phyloP scores from a whole-genome alignment of 2,329 filamentous ascomycete genomes.

The Colletotrichum falcatum region DNA sequence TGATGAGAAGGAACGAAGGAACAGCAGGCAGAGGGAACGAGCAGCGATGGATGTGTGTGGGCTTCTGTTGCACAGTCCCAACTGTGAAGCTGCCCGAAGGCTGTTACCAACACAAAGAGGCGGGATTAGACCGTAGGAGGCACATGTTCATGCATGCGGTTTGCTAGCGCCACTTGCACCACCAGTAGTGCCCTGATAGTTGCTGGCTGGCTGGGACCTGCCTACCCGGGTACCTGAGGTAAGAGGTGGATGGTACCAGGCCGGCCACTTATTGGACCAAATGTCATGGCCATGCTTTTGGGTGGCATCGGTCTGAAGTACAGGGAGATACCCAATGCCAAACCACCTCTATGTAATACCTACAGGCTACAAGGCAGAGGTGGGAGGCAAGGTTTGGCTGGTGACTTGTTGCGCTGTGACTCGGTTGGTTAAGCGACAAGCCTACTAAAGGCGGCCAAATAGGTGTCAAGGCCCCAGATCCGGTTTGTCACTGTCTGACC shows the following conservation, averaged over 20 bases:
- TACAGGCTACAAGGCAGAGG: conserved; percentile 12
- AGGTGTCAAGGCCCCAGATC: conserved; percentile 1
- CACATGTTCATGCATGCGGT: conserved; percentile 19
- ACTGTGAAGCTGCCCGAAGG: conserved; percentile 19
- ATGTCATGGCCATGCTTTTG: conserved; percentile 2
- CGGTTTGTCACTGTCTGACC: neutral
- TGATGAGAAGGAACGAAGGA: conserved; percentile 6
- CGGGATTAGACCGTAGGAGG: conserved; percentile 5
- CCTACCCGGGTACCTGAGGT: neutral
- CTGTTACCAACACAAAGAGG: neutral
- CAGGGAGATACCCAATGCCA: no score
- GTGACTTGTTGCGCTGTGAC: conserved; percentile 4
- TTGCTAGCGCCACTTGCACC: conserved; percentile 6
- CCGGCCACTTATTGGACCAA: conserved; percentile 9
- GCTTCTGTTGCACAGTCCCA: conserved; percentile 8
- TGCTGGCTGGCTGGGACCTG: conserved; percentile 10
- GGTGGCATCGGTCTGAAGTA: neutral
- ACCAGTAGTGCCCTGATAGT: neutral
- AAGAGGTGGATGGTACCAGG: neutral
- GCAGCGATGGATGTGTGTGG: neutral
- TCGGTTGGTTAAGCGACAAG: conserved; percentile 6
- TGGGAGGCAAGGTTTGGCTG: conserved; percentile 14
- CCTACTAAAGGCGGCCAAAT: conserved; percentile 12
- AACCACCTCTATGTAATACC: neutral
- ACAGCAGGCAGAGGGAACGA: neutral